A percentile compares a stretch with the other conserved stretches of the same genome.
phyloP scores from a whole-genome alignment of 768 basidiomycete genomes.

The Tubosaeta brunneosetosa region DNA sequence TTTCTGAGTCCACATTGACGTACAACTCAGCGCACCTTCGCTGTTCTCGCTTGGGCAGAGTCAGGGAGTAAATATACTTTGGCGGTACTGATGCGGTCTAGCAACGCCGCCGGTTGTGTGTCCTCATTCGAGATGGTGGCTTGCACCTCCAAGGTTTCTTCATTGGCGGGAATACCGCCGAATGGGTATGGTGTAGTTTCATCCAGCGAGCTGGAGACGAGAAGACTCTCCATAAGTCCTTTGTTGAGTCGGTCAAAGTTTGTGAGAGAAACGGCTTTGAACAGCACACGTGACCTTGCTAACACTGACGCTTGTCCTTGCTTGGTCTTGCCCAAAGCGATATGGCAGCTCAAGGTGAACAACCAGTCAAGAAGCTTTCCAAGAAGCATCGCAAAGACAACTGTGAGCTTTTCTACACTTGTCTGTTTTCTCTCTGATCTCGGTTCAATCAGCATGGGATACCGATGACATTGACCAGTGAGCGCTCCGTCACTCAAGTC shows the following conservation, averaged over 20 bases:
- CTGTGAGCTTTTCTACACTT: slow-evolving; percentile 51
- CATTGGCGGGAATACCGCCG: slow-evolving; percentile 52
- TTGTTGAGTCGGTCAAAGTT: not conserved
- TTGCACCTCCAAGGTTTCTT: slow-evolving; percentile 39
- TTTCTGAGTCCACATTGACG: slow-evolving; percentile 34
- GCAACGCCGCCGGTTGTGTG: slow-evolving; percentile 35
- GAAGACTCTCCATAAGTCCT: slow-evolving; percentile 45
- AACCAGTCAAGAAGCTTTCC: slow-evolving; percentile 65
- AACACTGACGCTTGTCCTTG: not conserved
- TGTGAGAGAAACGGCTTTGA: not conserved
- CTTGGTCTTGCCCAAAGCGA: not conserved
- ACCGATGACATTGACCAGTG: slow-evolving; percentile 99
- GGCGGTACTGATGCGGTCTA: slow-evolving; percentile 62
- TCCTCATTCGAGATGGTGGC: slow-evolving; percentile 18
- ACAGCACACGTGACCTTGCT: slow-evolving; percentile 16
- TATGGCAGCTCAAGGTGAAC: slow-evolving; percentile 31
- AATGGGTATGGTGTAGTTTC: slow-evolving; percentile 42
- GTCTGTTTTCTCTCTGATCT: slow-evolving; percentile 8
- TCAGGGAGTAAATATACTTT: slow-evolving; percentile 80
- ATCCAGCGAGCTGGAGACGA: slow-evolving; percentile 33
- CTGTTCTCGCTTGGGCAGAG: slow-evolving; percentile 49
- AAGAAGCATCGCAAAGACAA: slow-evolving; percentile 92
- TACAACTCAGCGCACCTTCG: slow-evolving; percentile 66
- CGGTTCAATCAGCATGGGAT: slow-evolving; percentile 77
- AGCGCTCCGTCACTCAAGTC: slow-evolving; percentile 33